These are phyloP conservation scores for Cladophialophora chaetospira DNA, from an alignment of 2,329 filamentous ascomycete genomes.

Conservation along the genomic window DNA sequence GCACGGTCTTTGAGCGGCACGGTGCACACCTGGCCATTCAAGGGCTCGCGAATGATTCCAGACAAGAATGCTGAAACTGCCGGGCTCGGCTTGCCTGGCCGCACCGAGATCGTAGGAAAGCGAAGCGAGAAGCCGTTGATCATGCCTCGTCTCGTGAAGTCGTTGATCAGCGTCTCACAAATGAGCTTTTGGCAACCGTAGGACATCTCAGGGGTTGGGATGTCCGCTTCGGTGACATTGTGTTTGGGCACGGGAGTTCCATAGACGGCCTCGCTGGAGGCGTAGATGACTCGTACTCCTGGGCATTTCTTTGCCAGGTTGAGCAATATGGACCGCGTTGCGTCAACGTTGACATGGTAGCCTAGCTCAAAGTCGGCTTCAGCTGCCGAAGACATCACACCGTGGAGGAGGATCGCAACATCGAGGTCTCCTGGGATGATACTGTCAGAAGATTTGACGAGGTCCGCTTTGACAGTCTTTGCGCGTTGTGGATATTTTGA, in stretches of 20 bases:
- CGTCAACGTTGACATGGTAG: slow-evolving; percentile 62
- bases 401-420: slow-evolving; percentile 63
- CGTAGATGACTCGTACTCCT: slow-evolving; percentile 61
- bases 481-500: slow-evolving; percentile 53
- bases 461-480: slow-evolving; percentile 54
- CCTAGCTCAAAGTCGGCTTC: slow-evolving; percentile 63
- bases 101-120: slow-evolving; percentile 63
- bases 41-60: slow-evolving; percentile 65
- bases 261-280: slow-evolving; percentile 64
- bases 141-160: slow-evolving; percentile 61
- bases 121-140: slow-evolving; percentile 61
- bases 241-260: slow-evolving; percentile 57
- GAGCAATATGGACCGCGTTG: slow-evolving; percentile 58
- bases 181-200: slow-evolving; percentile 67
- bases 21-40: slow-evolving; percentile 56
- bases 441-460: slow-evolving; percentile 46
- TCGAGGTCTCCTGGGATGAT: slow-evolving; percentile 46
- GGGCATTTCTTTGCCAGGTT: slow-evolving; percentile 52
- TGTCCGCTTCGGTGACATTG: slow-evolving; percentile 52
- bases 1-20: slow-evolving; percentile 52
- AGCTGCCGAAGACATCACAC: slow-evolving; percentile 66
- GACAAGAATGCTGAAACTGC: slow-evolving; percentile 65
- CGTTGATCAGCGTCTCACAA: slow-evolving; percentile 63
- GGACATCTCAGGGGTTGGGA: slow-evolving; percentile 61
- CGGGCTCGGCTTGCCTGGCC: slow-evolving; percentile 61